Evolutionary conservation across 1,284 basidiomycete genomes (phyloP), one percentile per base, ranked within the genome.

Genomic region (Puccinia novopanici): DNA sequence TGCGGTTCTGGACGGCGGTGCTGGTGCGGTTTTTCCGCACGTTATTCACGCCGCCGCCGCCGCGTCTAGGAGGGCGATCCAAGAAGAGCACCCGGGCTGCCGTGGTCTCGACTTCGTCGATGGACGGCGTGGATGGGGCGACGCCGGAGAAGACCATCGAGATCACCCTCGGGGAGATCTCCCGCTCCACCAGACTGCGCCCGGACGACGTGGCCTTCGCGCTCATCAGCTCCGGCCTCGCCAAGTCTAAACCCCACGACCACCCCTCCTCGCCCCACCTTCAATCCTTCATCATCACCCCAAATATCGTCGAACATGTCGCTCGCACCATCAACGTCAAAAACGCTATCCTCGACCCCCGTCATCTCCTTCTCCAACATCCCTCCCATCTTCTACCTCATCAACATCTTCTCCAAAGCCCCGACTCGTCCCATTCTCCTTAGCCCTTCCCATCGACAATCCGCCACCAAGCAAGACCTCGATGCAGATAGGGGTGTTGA

Each of bases 1-100:
- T 95, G 48, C 90, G 93, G 4, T 97, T 92, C 85, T 99, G 97
- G 96, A 90, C 92, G 0, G 90, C 92, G 0, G 91, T 92, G 0
- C 88, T 98, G 65, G 87, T 98, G 24, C 90, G 94, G 40, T 93
- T 94, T 86, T 90, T 97, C 84, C 88, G 91, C 88, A 89, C 84
- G 48, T 88, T 87, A 10, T 85, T 86, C 37, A 81, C 48, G 2
- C 67, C 67, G 5, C 67, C 67, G 10, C 45, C 83, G n/a, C 81
- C 67, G 37, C 61, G 37, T 19, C 30, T 61, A 4, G 30, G 30
- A 24, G 55, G 27, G n/a, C 45, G 24, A 34, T 42, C 37, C 61
- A 17, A 71, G 50, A 61, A 24, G 75, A 19, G 87, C 90, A 92
- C 82, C 88, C 19, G 48, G 37, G 67, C 57, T 27, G 9, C 24